A percentile compares a stretch with the other conserved stretches of the same genome.
Conservation (phyloP, 352 stramenopile species). For the Pythium dissimile region DNA sequence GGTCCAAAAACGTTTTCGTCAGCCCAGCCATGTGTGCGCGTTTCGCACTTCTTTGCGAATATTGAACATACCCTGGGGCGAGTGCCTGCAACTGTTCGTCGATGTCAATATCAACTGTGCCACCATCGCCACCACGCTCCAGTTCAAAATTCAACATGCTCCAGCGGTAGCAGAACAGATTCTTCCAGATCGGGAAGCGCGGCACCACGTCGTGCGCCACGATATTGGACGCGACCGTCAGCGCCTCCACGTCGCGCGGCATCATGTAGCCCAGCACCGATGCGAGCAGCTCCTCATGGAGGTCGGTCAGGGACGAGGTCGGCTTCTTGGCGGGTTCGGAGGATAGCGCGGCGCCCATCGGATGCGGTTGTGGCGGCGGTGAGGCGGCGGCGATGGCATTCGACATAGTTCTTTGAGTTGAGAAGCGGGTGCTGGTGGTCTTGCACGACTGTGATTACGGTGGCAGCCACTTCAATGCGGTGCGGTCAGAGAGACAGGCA, state of each 20-base stretch:
- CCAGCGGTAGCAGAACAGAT: slow-evolving; percentile 58
- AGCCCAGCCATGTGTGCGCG: neutral
- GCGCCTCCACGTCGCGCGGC: slow-evolving; percentile 52
- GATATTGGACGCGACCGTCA: slow-evolving; percentile 42
- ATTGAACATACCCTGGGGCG: slow-evolving; percentile 39
- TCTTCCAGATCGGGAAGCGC: slow-evolving; percentile 58
- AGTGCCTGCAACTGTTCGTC: slow-evolving; percentile 33
- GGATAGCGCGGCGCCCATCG: slow-evolving; percentile 13
- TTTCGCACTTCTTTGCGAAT: neutral
- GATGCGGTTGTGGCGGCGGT: slow-evolving; percentile 2
- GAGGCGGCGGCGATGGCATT: neutral
- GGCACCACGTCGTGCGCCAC: slow-evolving; percentile 46
- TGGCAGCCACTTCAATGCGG: slow-evolving; percentile 4
- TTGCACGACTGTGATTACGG: slow-evolving; percentile 6
- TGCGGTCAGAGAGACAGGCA: neutral
- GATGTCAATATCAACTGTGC: slow-evolving; percentile 17
- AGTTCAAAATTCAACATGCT: slow-evolving; percentile 58
- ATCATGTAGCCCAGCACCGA: slow-evolving; percentile 35
- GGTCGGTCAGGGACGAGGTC: slow-evolving; percentile 15
- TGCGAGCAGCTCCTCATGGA: slow-evolving; percentile 55
- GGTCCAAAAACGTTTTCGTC: neutral
- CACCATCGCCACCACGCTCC: slow-evolving; percentile 24
- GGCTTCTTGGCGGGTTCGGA: neutral
- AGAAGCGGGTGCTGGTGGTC: neutral
- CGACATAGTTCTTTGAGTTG: neutral